Evolutionary conservation across 345 rosid genomes (phyloP).

Genomic region (Eucalyptus globulus): DNA sequence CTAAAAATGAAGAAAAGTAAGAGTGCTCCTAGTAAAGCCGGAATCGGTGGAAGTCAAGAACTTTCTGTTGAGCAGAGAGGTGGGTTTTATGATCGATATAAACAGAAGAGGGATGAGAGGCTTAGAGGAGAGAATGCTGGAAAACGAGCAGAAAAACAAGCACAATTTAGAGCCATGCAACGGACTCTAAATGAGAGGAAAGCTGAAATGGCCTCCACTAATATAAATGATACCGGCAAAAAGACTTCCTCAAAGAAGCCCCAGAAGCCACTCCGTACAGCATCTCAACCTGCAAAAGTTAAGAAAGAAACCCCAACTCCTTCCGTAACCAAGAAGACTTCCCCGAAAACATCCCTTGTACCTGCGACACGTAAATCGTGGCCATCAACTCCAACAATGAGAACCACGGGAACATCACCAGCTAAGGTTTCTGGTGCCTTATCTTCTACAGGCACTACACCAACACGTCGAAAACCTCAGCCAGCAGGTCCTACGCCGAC

Average conservation of each 20-base stretch:
- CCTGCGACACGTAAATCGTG: slow-evolving; percentile 44
- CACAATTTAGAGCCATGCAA: slow-evolving; percentile 36
- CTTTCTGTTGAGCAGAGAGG: slow-evolving; percentile 29
- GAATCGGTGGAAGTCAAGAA: slow-evolving; percentile 6
- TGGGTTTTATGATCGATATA: slow-evolving; percentile 45
- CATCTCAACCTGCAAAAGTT: slow-evolving; percentile 19
- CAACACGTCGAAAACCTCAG: slow-evolving; percentile 28
- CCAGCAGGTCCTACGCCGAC: slow-evolving; percentile 2
- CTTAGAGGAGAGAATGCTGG: slow-evolving; percentile 43
- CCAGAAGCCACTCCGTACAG: slow-evolving; percentile 8
- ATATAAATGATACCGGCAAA: slow-evolving; percentile 14
- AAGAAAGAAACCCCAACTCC: slow-evolving; percentile 25
- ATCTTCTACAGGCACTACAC: slow-evolving; percentile 22
- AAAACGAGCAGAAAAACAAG: slow-evolving; percentile 35
- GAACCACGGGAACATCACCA: slow-evolving; percentile 19
- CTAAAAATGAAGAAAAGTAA: slow-evolving; percentile 30
- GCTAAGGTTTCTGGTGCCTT: slow-evolving; percentile 20
- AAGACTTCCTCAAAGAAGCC: slow-evolving; percentile 15
- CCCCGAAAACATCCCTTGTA: slow-evolving; percentile 24
- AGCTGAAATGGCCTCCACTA: slow-evolving; percentile 29
- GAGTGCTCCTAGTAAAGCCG: slow-evolving; percentile 2
- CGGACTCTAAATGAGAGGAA: slow-evolving; percentile 34
- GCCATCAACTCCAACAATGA: slow-evolving; percentile 41
- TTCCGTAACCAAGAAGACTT: slow-evolving; percentile 12
- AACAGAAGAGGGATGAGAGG: slow-evolving; percentile 48